phyloP scores from a whole-genome alignment of 805 yeast genomes.

The Komagataella mondaviorum region DNA sequence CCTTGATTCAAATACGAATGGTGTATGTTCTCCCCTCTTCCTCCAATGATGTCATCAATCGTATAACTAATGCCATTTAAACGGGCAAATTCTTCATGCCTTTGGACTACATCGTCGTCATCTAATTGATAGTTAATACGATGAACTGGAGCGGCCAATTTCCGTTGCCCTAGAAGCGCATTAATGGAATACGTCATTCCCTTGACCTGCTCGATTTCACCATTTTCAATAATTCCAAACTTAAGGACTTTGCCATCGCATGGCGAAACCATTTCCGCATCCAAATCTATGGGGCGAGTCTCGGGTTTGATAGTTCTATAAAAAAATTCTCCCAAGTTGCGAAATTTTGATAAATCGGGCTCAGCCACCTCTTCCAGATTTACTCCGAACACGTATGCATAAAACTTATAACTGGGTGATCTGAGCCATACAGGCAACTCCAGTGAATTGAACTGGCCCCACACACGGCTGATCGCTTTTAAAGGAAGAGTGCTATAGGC shows the following conservation, averaged over 20 bases:
- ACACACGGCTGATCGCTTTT: constrained; percentile 78
- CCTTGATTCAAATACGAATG: constrained; percentile 53
- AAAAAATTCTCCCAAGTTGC: constrained; percentile 82
- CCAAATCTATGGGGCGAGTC: constrained; percentile 59
- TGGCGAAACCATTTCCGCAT: constrained; percentile 67
- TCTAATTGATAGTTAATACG: constrained; percentile 28
- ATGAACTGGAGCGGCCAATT: constrained; percentile 43
- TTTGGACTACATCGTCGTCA: constrained; percentile 22
- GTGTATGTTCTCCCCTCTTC: constrained; percentile 25
- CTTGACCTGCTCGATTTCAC: constrained; percentile 92
- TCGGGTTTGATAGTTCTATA: constrained; percentile 73
- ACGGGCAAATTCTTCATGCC: constrained; percentile 66
- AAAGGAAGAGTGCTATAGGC: constrained; percentile 85
- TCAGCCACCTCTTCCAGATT: constrained; percentile 83
- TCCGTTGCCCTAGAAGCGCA: constrained; percentile 62
- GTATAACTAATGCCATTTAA: constrained; percentile 64
- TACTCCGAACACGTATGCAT: constrained; percentile 74
- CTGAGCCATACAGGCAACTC: constrained; percentile 83
- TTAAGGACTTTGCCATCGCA: constrained; percentile 87
- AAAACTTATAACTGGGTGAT: constrained; percentile 65
- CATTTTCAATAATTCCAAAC: constrained; percentile 66
- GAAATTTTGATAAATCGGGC: constrained; percentile 60
- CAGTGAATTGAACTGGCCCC: constrained; percentile 86
- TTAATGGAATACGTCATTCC: constrained; percentile 90
- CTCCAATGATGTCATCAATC: constrained; percentile 54